Evolutionary conservation across 2,329 filamentous ascomycete species (phyloP).

Genomic region (Hymenoscyphus fructigenus): DNA sequence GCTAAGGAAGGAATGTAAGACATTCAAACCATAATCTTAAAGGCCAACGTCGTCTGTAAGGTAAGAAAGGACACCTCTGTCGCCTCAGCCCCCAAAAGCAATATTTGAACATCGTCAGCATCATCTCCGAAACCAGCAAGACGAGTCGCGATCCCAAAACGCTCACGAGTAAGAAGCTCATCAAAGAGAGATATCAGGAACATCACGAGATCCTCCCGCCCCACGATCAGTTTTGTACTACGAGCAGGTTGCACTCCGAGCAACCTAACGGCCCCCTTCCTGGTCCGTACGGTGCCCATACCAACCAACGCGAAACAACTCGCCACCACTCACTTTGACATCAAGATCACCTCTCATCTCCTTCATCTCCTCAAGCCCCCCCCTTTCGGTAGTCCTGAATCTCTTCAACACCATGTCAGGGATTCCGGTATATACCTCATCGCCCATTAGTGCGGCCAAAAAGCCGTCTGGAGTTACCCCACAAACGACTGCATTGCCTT

Average conservation of each 20-base stretch:
- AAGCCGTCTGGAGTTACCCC: constrained; percentile 52
- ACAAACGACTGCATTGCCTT: constrained; percentile 40
- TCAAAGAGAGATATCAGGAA: background rate
- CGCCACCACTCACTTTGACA: background rate
- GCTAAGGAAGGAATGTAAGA: background rate
- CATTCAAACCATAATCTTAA: background rate
- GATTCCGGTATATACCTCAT: constrained; percentile 58
- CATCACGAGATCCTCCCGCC: constrained; percentile 3
- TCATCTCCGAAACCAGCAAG: constrained; percentile 1
- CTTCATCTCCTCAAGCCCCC: background rate
- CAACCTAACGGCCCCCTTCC: no score
- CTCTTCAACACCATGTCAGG: constrained; percentile 49
- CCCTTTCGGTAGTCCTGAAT: background rate
- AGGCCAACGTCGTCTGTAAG: background rate
- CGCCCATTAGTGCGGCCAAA: constrained; percentile 54
- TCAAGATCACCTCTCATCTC: background rate
- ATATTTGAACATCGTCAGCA: background rate
- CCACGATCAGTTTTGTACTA: background rate
- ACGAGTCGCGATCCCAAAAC: constrained; percentile 9
- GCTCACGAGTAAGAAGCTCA: background rate
- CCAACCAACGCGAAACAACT: background rate
- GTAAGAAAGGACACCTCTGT: background rate
- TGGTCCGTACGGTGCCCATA: background rate
- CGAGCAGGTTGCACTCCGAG: background rate
- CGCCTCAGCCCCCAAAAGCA: constrained; percentile 4